A percentile compares a stretch with the other conserved stretches of the same genome.
These are phyloP conservation scores for Suillus bovinus DNA, from an alignment of 768 basidiomycete species.

Conservation along the genomic window DNA sequence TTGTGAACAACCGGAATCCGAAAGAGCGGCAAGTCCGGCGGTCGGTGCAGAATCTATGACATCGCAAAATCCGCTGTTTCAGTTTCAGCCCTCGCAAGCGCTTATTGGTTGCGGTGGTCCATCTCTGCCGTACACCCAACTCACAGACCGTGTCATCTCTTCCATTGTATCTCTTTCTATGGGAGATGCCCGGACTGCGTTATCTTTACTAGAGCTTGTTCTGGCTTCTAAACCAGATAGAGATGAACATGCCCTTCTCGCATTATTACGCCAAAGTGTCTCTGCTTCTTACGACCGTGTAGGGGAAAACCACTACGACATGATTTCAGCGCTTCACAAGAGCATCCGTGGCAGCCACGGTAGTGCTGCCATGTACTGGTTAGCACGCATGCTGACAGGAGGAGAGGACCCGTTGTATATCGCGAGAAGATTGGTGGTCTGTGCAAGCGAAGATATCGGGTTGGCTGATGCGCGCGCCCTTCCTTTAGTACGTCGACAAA, in stretches of 20 bases:
- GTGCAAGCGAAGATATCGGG: conserved; percentile 86
- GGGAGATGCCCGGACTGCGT: conserved; percentile 77
- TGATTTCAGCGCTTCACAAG: conserved; percentile 86
- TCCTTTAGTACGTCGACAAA: conserved; percentile 52
- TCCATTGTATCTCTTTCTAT: conserved; percentile 54
- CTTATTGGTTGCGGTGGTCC: conserved; percentile 17
- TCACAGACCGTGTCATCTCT: conserved; percentile 48
- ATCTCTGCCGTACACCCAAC: conserved; percentile 34
- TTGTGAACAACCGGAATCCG: not conserved
- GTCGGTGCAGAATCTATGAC: conserved; percentile 13
- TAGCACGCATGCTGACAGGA: conserved; percentile 78
- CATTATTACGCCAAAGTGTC: conserved; percentile 60
- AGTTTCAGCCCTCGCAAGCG: conserved; percentile 20
- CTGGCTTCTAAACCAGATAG: conserved; percentile 43
- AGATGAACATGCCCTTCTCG: conserved; percentile 51
- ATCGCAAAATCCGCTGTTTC: conserved; percentile 20
- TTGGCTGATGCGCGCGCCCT: conserved; percentile 77
- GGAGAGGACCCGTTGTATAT: conserved; percentile 84
- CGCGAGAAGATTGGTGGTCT: conserved; percentile 71
- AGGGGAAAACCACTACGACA: conserved; percentile 77
- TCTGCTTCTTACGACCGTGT: conserved; percentile 71
- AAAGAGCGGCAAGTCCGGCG: conserved; percentile 4
- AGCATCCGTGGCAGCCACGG: conserved; percentile 76
- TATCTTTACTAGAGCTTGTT: conserved; percentile 75
- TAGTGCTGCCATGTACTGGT: conserved; percentile 84